Conservation (phyloP, 192 early-diverging fungal genomes). For the Coemansia sp. region DNA sequence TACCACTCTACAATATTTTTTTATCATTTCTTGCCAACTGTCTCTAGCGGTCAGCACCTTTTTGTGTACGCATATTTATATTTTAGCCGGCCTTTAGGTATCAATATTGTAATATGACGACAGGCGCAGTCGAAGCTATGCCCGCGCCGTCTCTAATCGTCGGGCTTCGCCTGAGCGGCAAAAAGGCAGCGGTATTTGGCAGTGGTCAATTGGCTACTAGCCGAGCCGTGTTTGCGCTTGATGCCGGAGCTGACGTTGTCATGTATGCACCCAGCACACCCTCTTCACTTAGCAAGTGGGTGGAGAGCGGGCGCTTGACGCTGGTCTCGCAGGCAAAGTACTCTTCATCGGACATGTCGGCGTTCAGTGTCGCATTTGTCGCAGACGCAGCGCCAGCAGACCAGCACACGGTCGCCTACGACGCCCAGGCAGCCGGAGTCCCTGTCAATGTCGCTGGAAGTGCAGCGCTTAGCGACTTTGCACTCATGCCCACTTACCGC, state of each 20-base stretch:
- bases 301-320: slow-evolving; percentile 27
- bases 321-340: slow-evolving; percentile 11
- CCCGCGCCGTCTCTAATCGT: slow-evolving; percentile 41
- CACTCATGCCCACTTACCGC: slow-evolving; percentile 71
- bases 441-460: slow-evolving; percentile 79
- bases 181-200: slow-evolving; percentile 65
- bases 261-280: slow-evolving; percentile 45
- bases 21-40: not conserved
- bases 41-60: not conserved
- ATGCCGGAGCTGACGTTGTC: slow-evolving; percentile 67
- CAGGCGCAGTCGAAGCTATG: not conserved
- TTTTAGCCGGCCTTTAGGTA: not conserved
- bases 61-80: not conserved
- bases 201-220: slow-evolving; percentile 62
- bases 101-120: not conserved
- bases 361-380: slow-evolving; percentile 46
- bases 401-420: slow-evolving; percentile 33
- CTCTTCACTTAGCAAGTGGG: slow-evolving; percentile 42
- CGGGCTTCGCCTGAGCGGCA: slow-evolving; percentile 39
- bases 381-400: slow-evolving; percentile 34
- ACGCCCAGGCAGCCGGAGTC: slow-evolving; percentile 58
- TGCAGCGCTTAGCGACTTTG: slow-evolving; percentile 76
- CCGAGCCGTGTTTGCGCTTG: slow-evolving; percentile 66
- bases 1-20: not conserved
- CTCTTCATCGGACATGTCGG: slow-evolving; percentile 18